Conservation (phyloP, 2,329 filamentous ascomycete genomes). For the Gnomoniopsis sp. region DNA sequence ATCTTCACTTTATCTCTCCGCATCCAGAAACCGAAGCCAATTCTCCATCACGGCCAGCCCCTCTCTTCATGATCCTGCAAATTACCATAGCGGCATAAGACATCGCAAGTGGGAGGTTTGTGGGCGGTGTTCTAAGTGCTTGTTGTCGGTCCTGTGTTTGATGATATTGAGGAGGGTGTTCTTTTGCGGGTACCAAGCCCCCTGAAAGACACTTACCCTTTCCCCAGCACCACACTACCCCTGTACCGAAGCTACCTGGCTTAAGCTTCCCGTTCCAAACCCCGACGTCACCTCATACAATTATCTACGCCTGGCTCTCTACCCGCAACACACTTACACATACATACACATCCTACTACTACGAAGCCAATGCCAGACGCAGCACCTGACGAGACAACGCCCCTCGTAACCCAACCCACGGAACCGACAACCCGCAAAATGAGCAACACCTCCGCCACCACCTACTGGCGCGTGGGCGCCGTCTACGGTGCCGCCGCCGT, state of each 20-base stretch:
- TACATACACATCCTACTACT: no score
- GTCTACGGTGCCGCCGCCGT: constrained; percentile 61
- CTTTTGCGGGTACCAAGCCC: no score
- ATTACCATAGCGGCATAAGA: background rate
- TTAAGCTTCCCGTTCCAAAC: no score
- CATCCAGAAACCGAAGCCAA: no score
- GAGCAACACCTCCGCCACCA: constrained; percentile 30
- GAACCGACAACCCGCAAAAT: constrained; percentile 8
- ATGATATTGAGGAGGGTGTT: background rate
- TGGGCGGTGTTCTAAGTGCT: background rate
- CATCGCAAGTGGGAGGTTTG: background rate
- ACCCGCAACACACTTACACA: background rate
- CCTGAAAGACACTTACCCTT: no score
- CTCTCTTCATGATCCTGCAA: no score
- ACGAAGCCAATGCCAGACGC: background rate
- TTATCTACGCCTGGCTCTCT: no score
- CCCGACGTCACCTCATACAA: no score
- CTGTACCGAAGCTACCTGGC: no score
- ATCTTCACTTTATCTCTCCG: no score
- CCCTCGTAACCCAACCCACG: background rate
- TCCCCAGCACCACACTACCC: no score
- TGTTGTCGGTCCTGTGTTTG: background rate
- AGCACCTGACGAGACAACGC: background rate
- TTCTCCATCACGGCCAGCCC: no score
- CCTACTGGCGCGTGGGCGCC: constrained; percentile 58